A percentile compares a stretch with the other conserved stretches of the same genome.
Evolutionary conservation across 305 asterid species (phyloP).

Genomic region (Lippia alba): DNA sequence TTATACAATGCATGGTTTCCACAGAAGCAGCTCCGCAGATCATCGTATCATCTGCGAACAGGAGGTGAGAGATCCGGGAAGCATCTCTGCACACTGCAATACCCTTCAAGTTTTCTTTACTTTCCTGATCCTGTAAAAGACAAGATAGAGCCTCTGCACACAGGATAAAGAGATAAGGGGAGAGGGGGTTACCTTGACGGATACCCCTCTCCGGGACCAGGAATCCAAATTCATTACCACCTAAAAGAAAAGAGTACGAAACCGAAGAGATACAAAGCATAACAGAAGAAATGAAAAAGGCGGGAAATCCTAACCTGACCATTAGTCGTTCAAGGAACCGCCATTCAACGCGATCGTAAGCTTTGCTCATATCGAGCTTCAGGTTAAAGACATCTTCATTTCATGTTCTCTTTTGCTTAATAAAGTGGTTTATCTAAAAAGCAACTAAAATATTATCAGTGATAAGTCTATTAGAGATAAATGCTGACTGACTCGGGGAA

Average conservation of each 20-base stretch:
- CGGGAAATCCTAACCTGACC: background rate
- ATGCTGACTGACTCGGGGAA: background rate
- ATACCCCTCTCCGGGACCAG: background rate
- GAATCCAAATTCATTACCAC: background rate
- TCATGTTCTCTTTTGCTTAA: background rate
- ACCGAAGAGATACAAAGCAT: background rate
- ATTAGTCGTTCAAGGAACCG: background rate
- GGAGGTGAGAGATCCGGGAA: background rate
- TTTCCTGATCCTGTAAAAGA: background rate
- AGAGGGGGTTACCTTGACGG: background rate
- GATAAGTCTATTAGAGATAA: background rate
- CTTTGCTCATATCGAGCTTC: background rate
- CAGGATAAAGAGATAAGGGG: background rate
- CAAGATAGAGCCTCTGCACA: background rate
- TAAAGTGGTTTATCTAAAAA: background rate
- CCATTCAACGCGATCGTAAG: background rate
- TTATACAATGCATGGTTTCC: background rate
- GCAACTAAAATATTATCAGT: background rate
- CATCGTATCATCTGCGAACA: background rate
- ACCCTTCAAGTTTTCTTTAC: background rate
- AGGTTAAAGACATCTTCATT: background rate
- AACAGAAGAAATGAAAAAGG: background rate
- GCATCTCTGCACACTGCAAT: background rate
- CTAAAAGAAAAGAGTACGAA: background rate
- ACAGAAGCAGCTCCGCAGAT: background rate